These are phyloP conservation scores for Stephanodiscus minutulus DNA, from an alignment of 108 stramenopile species.

Conservation along the genomic window DNA sequence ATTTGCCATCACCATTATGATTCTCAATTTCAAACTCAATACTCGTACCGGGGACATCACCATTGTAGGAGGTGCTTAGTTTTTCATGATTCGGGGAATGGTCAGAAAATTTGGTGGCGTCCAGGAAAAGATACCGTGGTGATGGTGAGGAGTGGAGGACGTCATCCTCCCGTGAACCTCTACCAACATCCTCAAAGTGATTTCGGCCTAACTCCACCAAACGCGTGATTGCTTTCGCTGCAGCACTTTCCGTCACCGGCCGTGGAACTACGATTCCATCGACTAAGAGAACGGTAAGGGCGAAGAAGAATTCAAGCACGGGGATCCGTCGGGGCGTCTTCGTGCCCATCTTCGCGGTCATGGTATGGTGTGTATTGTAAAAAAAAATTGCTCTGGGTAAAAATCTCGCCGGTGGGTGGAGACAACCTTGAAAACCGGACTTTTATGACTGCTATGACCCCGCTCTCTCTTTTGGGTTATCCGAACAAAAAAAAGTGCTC, in stretches of 20 bases:
- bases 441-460: too few species aligned
- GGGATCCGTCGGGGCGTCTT: background rate
- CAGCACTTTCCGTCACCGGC: background rate
- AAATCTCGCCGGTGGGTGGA: background rate
- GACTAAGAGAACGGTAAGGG: background rate
- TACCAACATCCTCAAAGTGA: background rate
- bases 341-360: background rate
- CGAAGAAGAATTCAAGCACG: background rate
- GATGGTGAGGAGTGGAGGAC: background rate
- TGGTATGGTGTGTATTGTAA: background rate
- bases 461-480: too few species aligned
- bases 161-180: background rate
- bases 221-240: background rate
- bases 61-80: slow-evolving; percentile 8
- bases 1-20: background rate
- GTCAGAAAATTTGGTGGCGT: background rate
- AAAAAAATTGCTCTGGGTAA: background rate
- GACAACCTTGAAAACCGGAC: too few species aligned
- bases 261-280: background rate
- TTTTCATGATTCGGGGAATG: background rate
- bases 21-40: slow-evolving; percentile 20
- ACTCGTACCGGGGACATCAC: slow-evolving; percentile 12
- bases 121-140: background rate
- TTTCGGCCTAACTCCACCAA: background rate
- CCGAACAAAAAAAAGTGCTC: too few species aligned